Evolutionary conservation across 345 rosid genomes (phyloP), one percentile per base, ranked within the genome.

Genomic region (Eutrema heterophyllum): DNA sequence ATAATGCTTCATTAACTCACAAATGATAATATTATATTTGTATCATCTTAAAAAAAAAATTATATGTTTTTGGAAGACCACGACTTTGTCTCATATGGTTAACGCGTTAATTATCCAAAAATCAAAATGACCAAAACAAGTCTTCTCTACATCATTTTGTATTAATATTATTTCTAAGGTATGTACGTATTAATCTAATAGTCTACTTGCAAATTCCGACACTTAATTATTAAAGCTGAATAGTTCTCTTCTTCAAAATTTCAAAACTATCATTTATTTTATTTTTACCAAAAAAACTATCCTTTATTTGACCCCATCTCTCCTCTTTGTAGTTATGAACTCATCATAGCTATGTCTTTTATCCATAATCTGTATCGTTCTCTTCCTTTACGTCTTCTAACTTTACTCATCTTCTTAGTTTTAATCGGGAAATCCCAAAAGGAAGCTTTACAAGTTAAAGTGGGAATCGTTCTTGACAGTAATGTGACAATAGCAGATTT

Each of bases 391-490:
- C 36, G 73, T 30, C 60, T 75, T 59, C n/a, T 43, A 0, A 7
- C 21, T 30, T 9, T 67, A 16, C 5, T 75, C 39, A 39, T 40
- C 2, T 75, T 59, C 49, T 33, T 59, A 18, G 32, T 68, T 8
- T 39, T 11, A 41, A 13, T 12, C 24, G 79, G 68, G 11, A 68
- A 51, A 68, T 51, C 69, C 13, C 73, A 51, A n/a, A 60, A 60
- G 56, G 73, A 68, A 9, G 54, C 10, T 30, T 27, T 74, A 67
- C 61, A 67, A 69, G 79, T 81, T 12, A 52, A 64, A 50, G 74
- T 83, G 36, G 84, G 84, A 1, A 53, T 78, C 15, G 74, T 83
- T 78, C 79, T 83, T 54, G 49, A 73, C 68, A 52, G 60, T 53
- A 72, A 72, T 51, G 43, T 30, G 2, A 21, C 66, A 4, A 18